phyloP scores from a whole-genome alignment of 2,329 filamentous ascomycete species.

The Hirsutella minnesotensis region DNA sequence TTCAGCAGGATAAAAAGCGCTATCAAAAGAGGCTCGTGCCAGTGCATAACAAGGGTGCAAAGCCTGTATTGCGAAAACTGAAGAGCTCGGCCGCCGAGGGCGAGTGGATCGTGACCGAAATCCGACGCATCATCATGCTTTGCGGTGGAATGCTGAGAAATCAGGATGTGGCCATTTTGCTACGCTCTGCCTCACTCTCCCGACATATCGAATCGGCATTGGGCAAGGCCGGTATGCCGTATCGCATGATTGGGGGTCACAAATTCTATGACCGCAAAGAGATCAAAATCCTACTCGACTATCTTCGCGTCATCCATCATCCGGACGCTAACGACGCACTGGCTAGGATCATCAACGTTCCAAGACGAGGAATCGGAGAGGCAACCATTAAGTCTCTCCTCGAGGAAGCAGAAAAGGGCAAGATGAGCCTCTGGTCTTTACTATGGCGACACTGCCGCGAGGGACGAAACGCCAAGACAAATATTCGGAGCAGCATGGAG shows the following conservation, averaged over 20 bases:
- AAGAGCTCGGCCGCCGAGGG: slow-evolving; percentile 62
- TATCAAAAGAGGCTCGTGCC: slow-evolving; percentile 72
- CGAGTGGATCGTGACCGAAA: slow-evolving; percentile 79
- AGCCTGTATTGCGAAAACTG: slow-evolving; percentile 69
- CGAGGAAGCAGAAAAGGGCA: slow-evolving; percentile 61
- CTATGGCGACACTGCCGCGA: slow-evolving; percentile 45
- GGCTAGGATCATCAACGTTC: slow-evolving; percentile 72
- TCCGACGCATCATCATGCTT: slow-evolving; percentile 57
- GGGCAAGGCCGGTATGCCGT: slow-evolving; percentile 70
- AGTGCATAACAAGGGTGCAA: slow-evolving; percentile 67
- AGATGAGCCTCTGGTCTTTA: slow-evolving; percentile 65
- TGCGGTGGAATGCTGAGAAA: slow-evolving; percentile 61
- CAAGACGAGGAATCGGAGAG: slow-evolving; percentile 70
- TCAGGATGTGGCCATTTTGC: slow-evolving; percentile 72
- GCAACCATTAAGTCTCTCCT: slow-evolving; percentile 61
- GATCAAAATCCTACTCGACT: slow-evolving; percentile 78
- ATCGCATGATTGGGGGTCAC: slow-evolving; percentile 81
- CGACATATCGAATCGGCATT: slow-evolving; percentile 76
- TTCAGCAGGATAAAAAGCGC: slow-evolving; percentile 75
- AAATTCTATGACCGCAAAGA: slow-evolving; percentile 89
- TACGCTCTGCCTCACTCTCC: slow-evolving; percentile 76
- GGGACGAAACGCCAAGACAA: slow-evolving; percentile 33
- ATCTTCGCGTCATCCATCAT: slow-evolving; percentile 74
- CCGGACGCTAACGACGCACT: slow-evolving; percentile 81
- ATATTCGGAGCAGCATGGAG: slow-evolving; percentile 36